These are phyloP conservation scores for Botrytis fabae DNA, from an alignment of 2,329 filamentous ascomycete genomes.

Conservation along the genomic window DNA sequence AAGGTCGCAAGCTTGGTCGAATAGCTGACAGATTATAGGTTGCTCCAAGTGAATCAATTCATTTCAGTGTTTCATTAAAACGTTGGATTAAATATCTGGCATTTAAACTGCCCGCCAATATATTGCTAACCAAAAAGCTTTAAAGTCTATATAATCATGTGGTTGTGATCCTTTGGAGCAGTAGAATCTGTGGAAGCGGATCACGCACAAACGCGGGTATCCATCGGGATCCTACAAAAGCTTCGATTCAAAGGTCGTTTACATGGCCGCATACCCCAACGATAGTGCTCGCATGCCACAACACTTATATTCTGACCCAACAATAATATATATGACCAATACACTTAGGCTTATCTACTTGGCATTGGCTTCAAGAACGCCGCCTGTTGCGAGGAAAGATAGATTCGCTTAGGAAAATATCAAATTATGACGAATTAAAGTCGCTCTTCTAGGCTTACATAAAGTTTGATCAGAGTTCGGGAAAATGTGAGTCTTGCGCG, in stretches of 20 bases:
- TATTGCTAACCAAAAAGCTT: not conserved
- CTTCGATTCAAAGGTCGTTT: not conserved
- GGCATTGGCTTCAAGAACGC: not conserved
- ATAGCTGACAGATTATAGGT: not conserved
- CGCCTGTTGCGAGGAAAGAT: not conserved
- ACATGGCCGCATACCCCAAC: not conserved
- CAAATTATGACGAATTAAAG: not conserved
- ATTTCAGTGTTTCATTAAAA: too few species aligned
- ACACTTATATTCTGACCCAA: not conserved
- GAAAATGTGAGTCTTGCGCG: too few species aligned
- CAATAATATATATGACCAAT: not conserved
- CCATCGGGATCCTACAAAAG: not conserved
- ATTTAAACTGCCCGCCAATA: not conserved
- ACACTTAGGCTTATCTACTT: not conserved
- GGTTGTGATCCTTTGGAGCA: not conserved
- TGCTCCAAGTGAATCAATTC: not conserved
- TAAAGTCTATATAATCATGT: not conserved
- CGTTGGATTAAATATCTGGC: not conserved
- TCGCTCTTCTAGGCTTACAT: too few species aligned
- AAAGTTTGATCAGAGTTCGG: not conserved
- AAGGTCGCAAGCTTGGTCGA: not conserved
- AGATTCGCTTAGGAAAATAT: not conserved
- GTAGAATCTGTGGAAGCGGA: not conserved
- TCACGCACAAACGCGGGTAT: conserved; percentile 4
- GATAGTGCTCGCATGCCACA: not conserved